A percentile compares a stretch with the other conserved stretches of the same genome.
Conservation (phyloP, 2,329 filamentous ascomycete genomes). For the Cytospora chrysosperma region DNA sequence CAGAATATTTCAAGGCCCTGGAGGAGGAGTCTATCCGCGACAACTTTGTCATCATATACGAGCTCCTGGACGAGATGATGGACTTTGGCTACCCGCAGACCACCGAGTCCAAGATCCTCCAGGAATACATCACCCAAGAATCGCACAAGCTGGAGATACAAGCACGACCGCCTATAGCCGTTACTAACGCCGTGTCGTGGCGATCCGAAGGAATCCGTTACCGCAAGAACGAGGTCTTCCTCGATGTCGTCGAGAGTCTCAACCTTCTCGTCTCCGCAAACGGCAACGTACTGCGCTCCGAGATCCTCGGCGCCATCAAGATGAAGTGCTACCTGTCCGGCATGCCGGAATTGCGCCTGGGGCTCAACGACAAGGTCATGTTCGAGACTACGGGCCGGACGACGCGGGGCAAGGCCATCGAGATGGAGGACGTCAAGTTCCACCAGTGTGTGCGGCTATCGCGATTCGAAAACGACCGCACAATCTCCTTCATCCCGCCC, state of each 20-base stretch:
- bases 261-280: constrained; percentile 93
- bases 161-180: constrained; percentile 91
- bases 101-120: constrained; percentile 95
- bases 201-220: constrained; percentile 96
- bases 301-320: constrained; percentile 96
- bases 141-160: constrained; percentile 98
- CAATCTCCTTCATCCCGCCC: constrained; percentile 97
- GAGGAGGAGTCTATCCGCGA: constrained; percentile 98
- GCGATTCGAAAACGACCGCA: constrained; percentile 96
- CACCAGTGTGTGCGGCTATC: constrained; percentile 96
- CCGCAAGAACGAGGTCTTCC: constrained; percentile 98
- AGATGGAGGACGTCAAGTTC: constrained; percentile 99
- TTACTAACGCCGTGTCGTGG: constrained; percentile 98
- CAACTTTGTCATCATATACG: constrained; percentile 99
- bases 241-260: constrained; percentile 94
- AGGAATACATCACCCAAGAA: constrained; percentile 99
- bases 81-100: constrained; percentile 99
- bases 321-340: constrained; percentile 99
- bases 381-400: constrained; percentile 96
- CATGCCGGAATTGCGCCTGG: constrained; percentile 93
- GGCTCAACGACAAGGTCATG: constrained; percentile 99
- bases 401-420: constrained; percentile 92
- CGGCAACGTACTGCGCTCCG: constrained; percentile 91
- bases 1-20: constrained; percentile 98
- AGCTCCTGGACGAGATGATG: constrained; percentile 99